Percentiles rank a stretch among this genome's conserved stretches.
Conservation (phyloP, 139 green algal species). For the Chlorella sp. region DNA sequence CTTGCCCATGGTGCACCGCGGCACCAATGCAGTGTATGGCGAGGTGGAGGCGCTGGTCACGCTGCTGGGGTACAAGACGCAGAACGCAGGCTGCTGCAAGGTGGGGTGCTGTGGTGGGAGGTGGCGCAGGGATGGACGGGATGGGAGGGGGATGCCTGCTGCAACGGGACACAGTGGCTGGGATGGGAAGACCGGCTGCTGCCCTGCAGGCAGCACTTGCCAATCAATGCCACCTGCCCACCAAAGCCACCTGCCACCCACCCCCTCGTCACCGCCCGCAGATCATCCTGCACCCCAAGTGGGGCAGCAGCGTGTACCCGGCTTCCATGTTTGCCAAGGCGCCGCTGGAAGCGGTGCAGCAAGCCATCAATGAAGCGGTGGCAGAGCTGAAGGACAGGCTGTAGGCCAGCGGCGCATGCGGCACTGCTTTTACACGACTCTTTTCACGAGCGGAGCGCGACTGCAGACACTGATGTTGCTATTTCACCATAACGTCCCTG, state of each 20-base stretch:
- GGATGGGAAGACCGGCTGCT: slow-evolving; percentile 12
- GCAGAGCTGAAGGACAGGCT: slow-evolving; percentile 15
- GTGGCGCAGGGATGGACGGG: too few relatives aligned
- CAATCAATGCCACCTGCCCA: not conserved
- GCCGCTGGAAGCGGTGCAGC: slow-evolving; percentile 39
- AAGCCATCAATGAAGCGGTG: slow-evolving; percentile 14
- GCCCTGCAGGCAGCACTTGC: not conserved
- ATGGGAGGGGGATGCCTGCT: too few relatives aligned
- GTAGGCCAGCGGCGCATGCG: too few relatives aligned
- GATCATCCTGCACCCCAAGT: slow-evolving; percentile 90
- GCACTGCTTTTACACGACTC: not conserved
- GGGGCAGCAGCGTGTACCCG: slow-evolving; percentile 93
- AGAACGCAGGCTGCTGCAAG: slow-evolving; percentile 89
- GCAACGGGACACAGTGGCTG: not conserved
- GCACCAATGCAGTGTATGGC: slow-evolving; percentile 72
- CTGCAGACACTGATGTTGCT: too few relatives aligned
- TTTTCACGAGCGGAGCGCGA: not conserved
- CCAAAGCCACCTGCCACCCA: not conserved
- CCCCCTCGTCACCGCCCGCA: not conserved
- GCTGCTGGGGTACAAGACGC: slow-evolving; percentile 71
- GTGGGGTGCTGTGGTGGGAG: slow-evolving; percentile 10
- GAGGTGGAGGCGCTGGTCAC: slow-evolving; percentile 88
- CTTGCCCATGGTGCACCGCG: slow-evolving; percentile 89
- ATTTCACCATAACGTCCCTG: too few relatives aligned
- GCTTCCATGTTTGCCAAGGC: slow-evolving; percentile 91